Evolutionary conservation across 768 basidiomycete species (phyloP), one percentile per base, ranked within the genome.

Genomic region (Suillus brevipes): DNA sequence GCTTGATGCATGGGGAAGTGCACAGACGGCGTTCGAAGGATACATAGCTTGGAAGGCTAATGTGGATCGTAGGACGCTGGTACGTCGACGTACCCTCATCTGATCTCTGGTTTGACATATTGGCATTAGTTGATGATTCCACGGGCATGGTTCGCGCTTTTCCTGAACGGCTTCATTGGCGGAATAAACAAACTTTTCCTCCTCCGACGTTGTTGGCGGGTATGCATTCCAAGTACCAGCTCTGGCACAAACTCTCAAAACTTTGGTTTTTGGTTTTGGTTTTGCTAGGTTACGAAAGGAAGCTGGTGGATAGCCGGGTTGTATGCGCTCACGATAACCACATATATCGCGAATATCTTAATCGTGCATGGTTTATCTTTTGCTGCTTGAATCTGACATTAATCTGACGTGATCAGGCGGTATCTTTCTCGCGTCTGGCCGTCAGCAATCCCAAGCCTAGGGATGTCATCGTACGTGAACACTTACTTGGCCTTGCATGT

Each of bases 181-280:
- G 73, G 78, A 62, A 59, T 83, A 42, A 85, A 84, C 68, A 80
- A 86, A 69, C 72, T 76, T 4, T 86, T 82, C 65, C 83, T 83
- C 52, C 80, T 85, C 34, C 74, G 79, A 43, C 74, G 81, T 61
- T 85, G 85, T 64, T 87, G 84, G 82, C 83, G 82, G 78, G 85
- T 82, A 56, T 18, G 75, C 38, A 14, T 20, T 12, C 57, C 34
- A 36, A 36, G 20, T 20, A 55, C 10, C 20, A 34, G 20, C 12
- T 34, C 34, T n/a, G 36, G 34, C 34, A n/a, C 31, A 20, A n/a
- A 25, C 20, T 28, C 34, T 63, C 14, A 59, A 42, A 14, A 28
- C 28, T 31, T 31, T 31, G 4, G 4, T 31, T 16, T 25, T 13
- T 49, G 47, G 43, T 45, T 10, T 23, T n/a, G 45, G 13, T 53